A percentile compares a stretch with the other conserved stretches of the same genome.
Conservation (phyloP, 495 filamentous ascomycete species). For the Aspergillus baeticus region DNA sequence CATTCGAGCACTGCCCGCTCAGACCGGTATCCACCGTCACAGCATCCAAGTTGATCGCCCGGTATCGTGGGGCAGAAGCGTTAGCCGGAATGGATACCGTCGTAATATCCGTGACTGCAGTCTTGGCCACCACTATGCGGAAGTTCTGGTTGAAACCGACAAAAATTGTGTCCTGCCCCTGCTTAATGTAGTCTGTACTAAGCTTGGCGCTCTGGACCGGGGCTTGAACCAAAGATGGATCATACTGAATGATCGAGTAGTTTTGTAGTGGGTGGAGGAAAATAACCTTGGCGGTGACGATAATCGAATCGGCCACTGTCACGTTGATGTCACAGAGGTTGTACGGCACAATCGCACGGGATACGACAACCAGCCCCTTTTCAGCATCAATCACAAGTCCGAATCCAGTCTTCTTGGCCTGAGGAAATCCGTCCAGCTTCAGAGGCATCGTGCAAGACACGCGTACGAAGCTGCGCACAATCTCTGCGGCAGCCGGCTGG, state of each 20-base stretch:
- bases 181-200: conserved; percentile 77
- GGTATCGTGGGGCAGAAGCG: conserved; percentile 84
- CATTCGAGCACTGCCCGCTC: conserved; percentile 89
- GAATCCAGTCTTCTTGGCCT: conserved; percentile 88
- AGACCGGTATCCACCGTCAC: conserved; percentile 95
- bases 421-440: conserved; percentile 94
- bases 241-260: conserved; percentile 93
- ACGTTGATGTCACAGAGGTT: conserved; percentile 94
- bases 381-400: conserved; percentile 94
- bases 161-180: conserved; percentile 88
- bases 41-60: conserved; percentile 94
- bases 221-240: conserved; percentile 86
- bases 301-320: conserved; percentile 93
- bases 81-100: conserved; percentile 96
- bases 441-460: conserved; percentile 89
- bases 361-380: conserved; percentile 91
- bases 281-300: conserved; percentile 88
- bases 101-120: conserved; percentile 94
- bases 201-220: conserved; percentile 88
- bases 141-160: conserved; percentile 96
- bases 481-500: conserved; percentile 84
- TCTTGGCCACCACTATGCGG: conserved; percentile 89
- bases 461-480: conserved; percentile 92
- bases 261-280: conserved; percentile 99
- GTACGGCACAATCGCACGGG: conserved; percentile 89